These are phyloP conservation scores for Verticillium isaacii DNA, from an alignment of 2,329 filamentous ascomycete genomes.

Conservation along the genomic window DNA sequence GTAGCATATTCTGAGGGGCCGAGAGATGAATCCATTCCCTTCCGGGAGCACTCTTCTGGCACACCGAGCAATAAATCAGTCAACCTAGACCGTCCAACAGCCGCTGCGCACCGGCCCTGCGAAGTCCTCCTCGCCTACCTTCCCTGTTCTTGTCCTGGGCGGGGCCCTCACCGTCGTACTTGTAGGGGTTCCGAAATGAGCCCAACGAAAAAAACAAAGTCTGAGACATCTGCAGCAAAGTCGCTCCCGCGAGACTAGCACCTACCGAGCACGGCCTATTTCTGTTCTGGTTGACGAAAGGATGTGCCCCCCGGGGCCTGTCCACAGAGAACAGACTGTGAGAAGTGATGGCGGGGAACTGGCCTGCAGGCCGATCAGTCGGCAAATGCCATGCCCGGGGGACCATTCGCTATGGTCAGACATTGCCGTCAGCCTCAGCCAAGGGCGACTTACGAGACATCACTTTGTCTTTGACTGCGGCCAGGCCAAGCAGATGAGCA, in stretches of 20 bases:
- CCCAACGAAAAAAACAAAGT: neutral
- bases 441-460: neutral
- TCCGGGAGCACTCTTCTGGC: neutral
- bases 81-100: neutral
- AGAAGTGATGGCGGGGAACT: neutral
- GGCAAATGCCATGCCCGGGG: neutral
- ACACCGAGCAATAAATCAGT: neutral
- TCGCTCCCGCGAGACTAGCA: neutral
- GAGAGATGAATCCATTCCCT: neutral
- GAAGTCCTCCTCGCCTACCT: neutral
- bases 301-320: neutral
- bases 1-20: neutral
- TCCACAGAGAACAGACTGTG: neutral
- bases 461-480: neutral
- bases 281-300: neutral
- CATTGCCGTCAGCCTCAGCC: neutral
- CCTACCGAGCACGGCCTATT: neutral
- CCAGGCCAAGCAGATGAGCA: neutral
- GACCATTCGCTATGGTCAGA: neutral
- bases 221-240: neutral
- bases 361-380: neutral
- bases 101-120: neutral
- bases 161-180: neutral
- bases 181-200: neutral
- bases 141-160: neutral